Base-by-base conservation (phyloP, 495 filamentous ascomycete genomes). In the Filosporella fistucella region DNA sequence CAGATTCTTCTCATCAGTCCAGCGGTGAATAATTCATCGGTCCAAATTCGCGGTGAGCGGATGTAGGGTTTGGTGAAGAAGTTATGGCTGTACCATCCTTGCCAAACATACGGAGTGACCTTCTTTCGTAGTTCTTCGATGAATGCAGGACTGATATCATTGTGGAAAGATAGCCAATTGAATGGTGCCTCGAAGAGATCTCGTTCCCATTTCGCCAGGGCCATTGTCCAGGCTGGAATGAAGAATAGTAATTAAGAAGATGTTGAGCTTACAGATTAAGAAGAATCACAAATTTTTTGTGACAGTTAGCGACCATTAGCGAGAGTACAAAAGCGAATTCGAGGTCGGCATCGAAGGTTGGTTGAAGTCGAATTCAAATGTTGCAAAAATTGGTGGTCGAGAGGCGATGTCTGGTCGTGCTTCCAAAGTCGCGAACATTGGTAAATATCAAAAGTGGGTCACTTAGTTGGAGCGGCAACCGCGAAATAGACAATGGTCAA, bases 21-120 rank as follows among this genome's bases (percentile, higher is more conserved):
- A 23, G 48, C 42, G 33, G 50, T 52, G 37, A 47, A 25, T 10
- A 58, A 23, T 32, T 58, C 50, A 17, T 47, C 10, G 13, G 22
- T 45, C 46, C 46, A 58, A 21, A 17, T 9, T 12, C 25, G 26
- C 11, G 47, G 20, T 20, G 10, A 10, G 13, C 26, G 24, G 44
- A 47, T 16, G 21, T 4, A 22, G 32, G 32, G n/a, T n/a, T 30
- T n/a, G n/a, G n/a, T n/a, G n/a, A n/a, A n/a, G n/a, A n/a, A n/a
- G n/a, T n/a, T n/a, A n/a, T n/a, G n/a, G n/a, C n/a, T n/a, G n/a
- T n/a, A n/a, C n/a, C 45, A 28, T 13, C 1, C 21, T n/a, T n/a
- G n/a, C n/a, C n/a, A n/a, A n/a, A n/a, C n/a, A n/a, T n/a, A n/a
- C n/a, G n/a, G 25, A 8, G 40, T 37, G 21, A 17, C 20, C 33